Conservation (phyloP, 139 green algal species). For the Gonium pectorale region DNA sequence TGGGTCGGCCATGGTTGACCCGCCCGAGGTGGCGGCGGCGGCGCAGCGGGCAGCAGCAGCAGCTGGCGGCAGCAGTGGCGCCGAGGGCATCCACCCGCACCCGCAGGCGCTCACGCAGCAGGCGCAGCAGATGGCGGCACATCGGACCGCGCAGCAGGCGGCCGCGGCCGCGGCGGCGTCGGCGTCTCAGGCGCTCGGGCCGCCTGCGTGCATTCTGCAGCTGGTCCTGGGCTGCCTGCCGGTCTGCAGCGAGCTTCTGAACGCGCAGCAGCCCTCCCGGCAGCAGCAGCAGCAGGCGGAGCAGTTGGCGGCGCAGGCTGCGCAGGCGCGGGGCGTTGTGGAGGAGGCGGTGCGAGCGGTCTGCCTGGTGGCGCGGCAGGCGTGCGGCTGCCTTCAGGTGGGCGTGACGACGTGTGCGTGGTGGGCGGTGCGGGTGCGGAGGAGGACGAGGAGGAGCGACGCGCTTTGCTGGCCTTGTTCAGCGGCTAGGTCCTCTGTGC, state of each 20-base stretch:
- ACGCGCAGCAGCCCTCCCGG: too few species aligned
- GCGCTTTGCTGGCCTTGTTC: too few species aligned
- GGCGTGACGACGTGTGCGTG: not conserved
- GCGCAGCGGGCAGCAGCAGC: not conserved
- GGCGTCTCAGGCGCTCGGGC: not conserved
- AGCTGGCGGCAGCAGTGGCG: conserved; percentile 4
- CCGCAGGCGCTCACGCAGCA: too few species aligned
- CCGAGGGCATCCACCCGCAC: too few species aligned
- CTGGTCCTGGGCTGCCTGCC: conserved; percentile 40
- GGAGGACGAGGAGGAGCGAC: too few species aligned
- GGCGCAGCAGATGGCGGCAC: not conserved
- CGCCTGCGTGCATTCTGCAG: conserved; percentile 23
- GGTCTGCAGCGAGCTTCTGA: conserved; percentile 23
- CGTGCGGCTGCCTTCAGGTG: conserved; percentile 7
- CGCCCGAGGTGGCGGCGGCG: not conserved
- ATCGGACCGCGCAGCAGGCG: not conserved
- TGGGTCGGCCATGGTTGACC: too few species aligned
- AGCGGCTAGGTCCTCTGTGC: too few species aligned
- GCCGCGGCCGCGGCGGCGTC: not conserved
- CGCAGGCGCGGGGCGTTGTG: conserved; percentile 1
- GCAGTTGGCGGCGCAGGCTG: not conserved
- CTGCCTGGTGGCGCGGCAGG: not conserved
- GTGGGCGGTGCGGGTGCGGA: too few species aligned
- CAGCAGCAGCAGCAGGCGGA: not conserved
- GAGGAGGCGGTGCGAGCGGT: not conserved